Conservation (phyloP, 805 yeast species). For the Saccharomycopsis sp. region DNA sequence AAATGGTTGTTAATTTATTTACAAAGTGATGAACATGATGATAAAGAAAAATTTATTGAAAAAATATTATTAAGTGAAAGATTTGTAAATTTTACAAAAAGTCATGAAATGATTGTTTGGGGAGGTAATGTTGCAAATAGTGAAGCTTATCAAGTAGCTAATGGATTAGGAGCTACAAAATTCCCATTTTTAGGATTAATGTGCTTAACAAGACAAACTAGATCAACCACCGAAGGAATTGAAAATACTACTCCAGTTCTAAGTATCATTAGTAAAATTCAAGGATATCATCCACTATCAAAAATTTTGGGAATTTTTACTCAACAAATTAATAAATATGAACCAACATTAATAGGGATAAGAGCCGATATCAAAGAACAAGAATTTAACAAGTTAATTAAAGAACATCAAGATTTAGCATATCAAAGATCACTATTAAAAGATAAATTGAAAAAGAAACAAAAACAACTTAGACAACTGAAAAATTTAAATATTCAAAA, state of each 20-base stretch:
- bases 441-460: slow-evolving; percentile 47
- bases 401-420: slow-evolving; percentile 68
- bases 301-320: slow-evolving; percentile 35
- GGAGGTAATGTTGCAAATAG: slow-evolving; percentile 76
- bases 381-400: slow-evolving; percentile 40
- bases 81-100: slow-evolving; percentile 37
- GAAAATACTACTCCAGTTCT: slow-evolving; percentile 42
- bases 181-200: slow-evolving; percentile 79
- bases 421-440: slow-evolving; percentile 58
- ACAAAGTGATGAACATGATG: slow-evolving; percentile 64
- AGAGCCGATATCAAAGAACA: slow-evolving; percentile 54
- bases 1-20: slow-evolving; percentile 66
- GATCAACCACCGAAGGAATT: slow-evolving; percentile 47
- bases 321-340: slow-evolving; percentile 43
- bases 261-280: slow-evolving; percentile 50
- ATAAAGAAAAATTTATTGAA: slow-evolving; percentile 40
- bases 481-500: slow-evolving; percentile 18
- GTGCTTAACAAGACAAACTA: slow-evolving; percentile 46
- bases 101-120: slow-evolving; percentile 61
- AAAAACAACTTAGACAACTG: slow-evolving; percentile 21
- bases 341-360: slow-evolving; percentile 48
- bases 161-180: slow-evolving; percentile 56
- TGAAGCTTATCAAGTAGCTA: slow-evolving; percentile 77
- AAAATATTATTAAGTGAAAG: slow-evolving; percentile 42
- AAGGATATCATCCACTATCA: slow-evolving; percentile 40